A percentile compares a stretch with the other conserved stretches of the same genome.
These are phyloP conservation scores for Mycena galericulata DNA, from an alignment of 768 basidiomycete species.

Conservation along the genomic window DNA sequence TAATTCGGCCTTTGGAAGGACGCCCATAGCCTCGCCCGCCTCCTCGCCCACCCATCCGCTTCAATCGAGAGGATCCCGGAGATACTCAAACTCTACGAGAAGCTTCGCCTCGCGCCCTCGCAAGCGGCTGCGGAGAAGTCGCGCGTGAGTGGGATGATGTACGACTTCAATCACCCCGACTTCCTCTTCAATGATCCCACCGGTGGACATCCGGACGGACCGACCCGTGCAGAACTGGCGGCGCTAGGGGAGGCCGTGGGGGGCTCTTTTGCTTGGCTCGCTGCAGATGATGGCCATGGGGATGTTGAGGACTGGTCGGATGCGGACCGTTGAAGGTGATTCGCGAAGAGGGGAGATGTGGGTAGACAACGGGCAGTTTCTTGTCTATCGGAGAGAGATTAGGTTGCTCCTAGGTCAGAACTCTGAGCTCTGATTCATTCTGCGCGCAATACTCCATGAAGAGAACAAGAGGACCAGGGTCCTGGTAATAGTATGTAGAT, in stretches of 20 bases:
- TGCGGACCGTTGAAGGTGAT: conserved; percentile 13
- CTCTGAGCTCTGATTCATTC: too few species aligned
- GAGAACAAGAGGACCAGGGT: too few species aligned
- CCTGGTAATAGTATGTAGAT: too few species aligned
- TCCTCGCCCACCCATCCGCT: conserved; percentile 6
- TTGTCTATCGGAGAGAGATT: too few species aligned
- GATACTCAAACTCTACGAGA: conserved; percentile 18
- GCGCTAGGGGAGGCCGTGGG: conserved; percentile 2
- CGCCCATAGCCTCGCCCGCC: conserved; percentile 15
- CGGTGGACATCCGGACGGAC: conserved; percentile 5
- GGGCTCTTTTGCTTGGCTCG: conserved; percentile 9
- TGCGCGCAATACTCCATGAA: too few species aligned
- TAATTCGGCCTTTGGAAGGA: too few species aligned
- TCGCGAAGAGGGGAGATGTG: too few species aligned
- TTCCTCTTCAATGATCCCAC: conserved; percentile 13
- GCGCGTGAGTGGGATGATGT: conserved; percentile 16
- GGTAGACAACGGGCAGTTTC: too few species aligned
- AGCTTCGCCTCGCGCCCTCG: background rate
- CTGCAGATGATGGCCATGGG: background rate
- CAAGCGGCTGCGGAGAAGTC: conserved; percentile 12
- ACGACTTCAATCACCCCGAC: conserved; percentile 24
- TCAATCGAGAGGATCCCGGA: background rate
- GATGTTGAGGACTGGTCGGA: conserved; percentile 15
- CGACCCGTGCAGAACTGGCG: conserved; percentile 16
- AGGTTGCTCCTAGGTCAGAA: too few species aligned